Percentiles rank a stretch among this genome's conserved stretches.
Conservation (phyloP, 306 rosid genomes). For the Spatholobus suberectus region DNA sequence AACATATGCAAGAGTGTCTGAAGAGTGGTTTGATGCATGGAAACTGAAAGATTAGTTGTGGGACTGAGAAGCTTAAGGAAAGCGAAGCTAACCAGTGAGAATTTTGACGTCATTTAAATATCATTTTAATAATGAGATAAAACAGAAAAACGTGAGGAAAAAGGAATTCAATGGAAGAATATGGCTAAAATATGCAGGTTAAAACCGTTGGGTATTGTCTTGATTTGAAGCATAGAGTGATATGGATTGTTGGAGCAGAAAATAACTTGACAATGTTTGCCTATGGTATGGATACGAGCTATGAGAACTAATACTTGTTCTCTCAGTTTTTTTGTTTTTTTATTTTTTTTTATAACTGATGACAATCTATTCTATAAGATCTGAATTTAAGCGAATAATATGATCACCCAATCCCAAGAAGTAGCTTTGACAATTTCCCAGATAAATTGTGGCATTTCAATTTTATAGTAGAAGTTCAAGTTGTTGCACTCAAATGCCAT, state of each 20-base stretch:
- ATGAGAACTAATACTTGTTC: too few species aligned
- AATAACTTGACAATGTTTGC: background rate
- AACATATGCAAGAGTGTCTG: background rate
- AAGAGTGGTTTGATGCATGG: background rate
- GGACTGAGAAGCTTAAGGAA: background rate
- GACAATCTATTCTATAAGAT: background rate
- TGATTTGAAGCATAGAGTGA: background rate
- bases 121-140: background rate
- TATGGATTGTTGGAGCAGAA: constrained; percentile 2
- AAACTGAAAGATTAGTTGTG: background rate
- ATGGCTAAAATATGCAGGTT: background rate
- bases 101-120: background rate
- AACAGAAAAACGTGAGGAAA: background rate
- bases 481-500: background rate
- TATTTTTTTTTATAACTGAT: background rate
- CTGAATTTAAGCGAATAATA: background rate
- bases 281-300: too few species aligned
- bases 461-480: background rate
- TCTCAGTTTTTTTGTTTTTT: too few species aligned
- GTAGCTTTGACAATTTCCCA: background rate
- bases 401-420: background rate
- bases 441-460: background rate
- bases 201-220: too few species aligned
- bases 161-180: background rate
- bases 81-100: background rate